phyloP scores from a whole-genome alignment of 1,139 yeast genomes.

The Pneumocystis sp. region DNA sequence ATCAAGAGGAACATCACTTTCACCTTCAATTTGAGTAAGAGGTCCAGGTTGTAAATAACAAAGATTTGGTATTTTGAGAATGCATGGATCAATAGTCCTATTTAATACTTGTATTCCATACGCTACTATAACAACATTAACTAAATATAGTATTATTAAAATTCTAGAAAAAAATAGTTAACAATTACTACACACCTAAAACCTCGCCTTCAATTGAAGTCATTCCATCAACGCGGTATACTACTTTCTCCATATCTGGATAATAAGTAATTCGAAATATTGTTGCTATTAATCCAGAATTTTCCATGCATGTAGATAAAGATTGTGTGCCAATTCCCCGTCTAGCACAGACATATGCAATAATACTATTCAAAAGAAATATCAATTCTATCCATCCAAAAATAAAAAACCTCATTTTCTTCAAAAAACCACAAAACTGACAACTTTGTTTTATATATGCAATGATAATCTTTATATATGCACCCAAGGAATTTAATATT shows the following conservation, averaged over 20 bases:
- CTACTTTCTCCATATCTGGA: constrained; percentile 49
- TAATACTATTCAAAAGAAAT: neutral
- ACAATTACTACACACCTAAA: constrained; percentile 17
- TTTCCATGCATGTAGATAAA: constrained; percentile 82
- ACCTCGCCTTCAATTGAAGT: constrained; percentile 67
- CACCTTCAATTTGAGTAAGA: constrained; percentile 49
- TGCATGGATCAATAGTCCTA: constrained; percentile 48
- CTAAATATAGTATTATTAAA: constrained; percentile 19
- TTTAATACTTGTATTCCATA: constrained; percentile 66
- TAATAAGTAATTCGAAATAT: constrained; percentile 59
- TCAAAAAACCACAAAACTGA: neutral
- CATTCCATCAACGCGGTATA: constrained; percentile 58
- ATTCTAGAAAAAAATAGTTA: neutral
- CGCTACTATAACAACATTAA: constrained; percentile 52
- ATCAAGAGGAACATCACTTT: constrained; percentile 27
- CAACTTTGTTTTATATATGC: neutral
- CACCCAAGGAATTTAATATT: neutral
- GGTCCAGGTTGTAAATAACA: constrained; percentile 87
- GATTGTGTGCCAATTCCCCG: constrained; percentile 27
- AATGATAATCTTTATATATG: neutral
- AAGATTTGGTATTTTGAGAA: constrained; percentile 35
- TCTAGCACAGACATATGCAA: constrained; percentile 2
- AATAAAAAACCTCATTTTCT: neutral
- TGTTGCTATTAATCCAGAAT: constrained; percentile 80
- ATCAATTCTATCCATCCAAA: neutral